Evolutionary conservation across 73 alveolate species (phyloP), one percentile per base, ranked within the genome.

Genomic region (Paramecium sonneborni): DNA sequence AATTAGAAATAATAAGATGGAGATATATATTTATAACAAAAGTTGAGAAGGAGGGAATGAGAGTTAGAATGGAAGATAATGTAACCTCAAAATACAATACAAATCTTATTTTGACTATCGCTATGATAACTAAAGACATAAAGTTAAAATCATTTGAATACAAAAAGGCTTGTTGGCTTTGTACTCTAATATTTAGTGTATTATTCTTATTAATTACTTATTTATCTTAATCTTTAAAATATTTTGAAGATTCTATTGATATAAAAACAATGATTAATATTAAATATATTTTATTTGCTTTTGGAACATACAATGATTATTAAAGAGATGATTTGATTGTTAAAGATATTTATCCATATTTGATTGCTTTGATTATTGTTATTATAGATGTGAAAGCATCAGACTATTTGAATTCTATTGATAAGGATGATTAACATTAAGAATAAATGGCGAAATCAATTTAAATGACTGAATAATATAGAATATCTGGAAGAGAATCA

Each of bases 1-100:
- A 6, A 74, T 34, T 74, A 74, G 87, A 79, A 79, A 79, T 79
- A 3, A 79, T 79, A n/a, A 39, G 90, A 43, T 79, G 90, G 90
- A 79, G 24, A 79, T 79, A 43, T 24, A 79, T 38, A 2, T 79
- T 79, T 26, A 79, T 79, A 23, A 23, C 10, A 20, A 43, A 39
- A 79, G 90, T 79, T 10, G 90, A 79, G 37, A 72, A 72, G 12
- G 55, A 72, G 32, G 86, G 86, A 38, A 35, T 72, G 38, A 23
- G 44, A 5, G 55, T 38, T 15, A 20, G 57, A 37, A 72, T 72
- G 32, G 44, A 72, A 12, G 57, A 72, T 15, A 14, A n/a, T 72
- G 18, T 28, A 72, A 41, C 38, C 5, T 34, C 52, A 12, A 28
- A 72, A 72, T 37, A 21, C 6, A 35, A 38, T 30, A 72, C 32